Conservation (phyloP, 352 stramenopile genomes). For the Globisporangium sylvaticum region DNA sequence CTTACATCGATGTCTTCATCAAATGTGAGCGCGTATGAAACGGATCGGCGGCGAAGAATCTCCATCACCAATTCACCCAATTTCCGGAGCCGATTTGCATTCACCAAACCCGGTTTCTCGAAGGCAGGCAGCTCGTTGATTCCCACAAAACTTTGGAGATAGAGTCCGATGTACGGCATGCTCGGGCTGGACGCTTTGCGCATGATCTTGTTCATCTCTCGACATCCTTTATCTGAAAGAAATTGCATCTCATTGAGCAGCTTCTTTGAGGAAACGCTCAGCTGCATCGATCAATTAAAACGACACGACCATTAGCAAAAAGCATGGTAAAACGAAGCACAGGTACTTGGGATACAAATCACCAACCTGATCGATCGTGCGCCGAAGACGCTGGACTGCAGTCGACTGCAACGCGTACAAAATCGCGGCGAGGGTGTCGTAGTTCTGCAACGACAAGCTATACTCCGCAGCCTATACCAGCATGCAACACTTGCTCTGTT, state of each 20-base stretch:
- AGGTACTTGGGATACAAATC: background rate
- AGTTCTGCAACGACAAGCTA: slow-evolving; percentile 72
- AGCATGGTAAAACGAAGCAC: background rate
- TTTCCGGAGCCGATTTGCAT: slow-evolving; percentile 62
- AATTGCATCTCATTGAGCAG: slow-evolving; percentile 75
- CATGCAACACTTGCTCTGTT: background rate
- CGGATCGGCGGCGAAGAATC: slow-evolving; percentile 71
- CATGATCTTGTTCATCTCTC: slow-evolving; percentile 87
- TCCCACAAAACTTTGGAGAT: slow-evolving; percentile 79
- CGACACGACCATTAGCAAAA: background rate
- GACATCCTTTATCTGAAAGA: slow-evolving; percentile 77
- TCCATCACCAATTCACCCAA: slow-evolving; percentile 75
- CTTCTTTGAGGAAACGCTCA: slow-evolving; percentile 60
- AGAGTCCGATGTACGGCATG: slow-evolving; percentile 86
- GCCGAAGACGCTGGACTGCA: slow-evolving; percentile 75
- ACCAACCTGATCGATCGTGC: slow-evolving; percentile 72
- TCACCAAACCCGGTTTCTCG: slow-evolving; percentile 61
- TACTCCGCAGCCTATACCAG: slow-evolving; percentile 55
- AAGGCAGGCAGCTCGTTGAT: slow-evolving; percentile 78
- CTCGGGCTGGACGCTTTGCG: slow-evolving; percentile 60
- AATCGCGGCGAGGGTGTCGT: slow-evolving; percentile 80
- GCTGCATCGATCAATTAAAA: slow-evolving; percentile 24
- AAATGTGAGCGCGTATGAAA: slow-evolving; percentile 58
- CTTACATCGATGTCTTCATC: slow-evolving; percentile 60
- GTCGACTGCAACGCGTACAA: slow-evolving; percentile 85